Base-by-base conservation (phyloP, 2,329 filamentous ascomycete genomes). In the Exophiala sideris region DNA sequence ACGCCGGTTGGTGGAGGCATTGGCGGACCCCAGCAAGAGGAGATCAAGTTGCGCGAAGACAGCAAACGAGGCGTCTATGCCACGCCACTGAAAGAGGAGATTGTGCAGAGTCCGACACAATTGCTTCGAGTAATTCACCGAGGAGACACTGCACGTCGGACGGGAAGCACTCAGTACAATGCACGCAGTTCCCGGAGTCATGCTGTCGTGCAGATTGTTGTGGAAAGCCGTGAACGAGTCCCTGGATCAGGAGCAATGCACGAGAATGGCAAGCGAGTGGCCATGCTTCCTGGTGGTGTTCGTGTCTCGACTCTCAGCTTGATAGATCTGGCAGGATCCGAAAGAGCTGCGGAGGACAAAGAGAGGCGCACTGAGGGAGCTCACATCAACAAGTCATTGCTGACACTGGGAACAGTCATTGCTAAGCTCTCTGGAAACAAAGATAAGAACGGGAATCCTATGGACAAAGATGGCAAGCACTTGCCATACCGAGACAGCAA, bases 401-500 rank as follows among this genome's bases (percentile, higher is more conserved):
- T 99, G 54, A 99, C 94, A 0, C 77, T 99, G 2, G 94, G 94
- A 48, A 99, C 90, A 1, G 94, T 99, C 65, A 96, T 99, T 68
- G 88, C 89, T 9, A 88, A 88, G 60, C 78, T 99, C n/a, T 95
- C 92, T 1, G 89, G 90, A 51, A 84, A 87, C 66, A 95, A 95
- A 67, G 89, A 95, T 39, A 92, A 91, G 70, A 81, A 88, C 53
- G 82, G 80, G 48, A 88, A 87, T 67, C 76, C 79, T 5, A 79
- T 73, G 12, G 90, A 95, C 65, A 91, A 91, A 67, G 89, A 95
- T 62, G 87, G 83, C 46, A 95, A 95, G 70, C 94, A 99, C 79
- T 72, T 99, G 59, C 94, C 94, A 2, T 99, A 97, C 71, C 83
- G 94, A 69, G 94, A 99, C 75, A 97, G 91, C 79, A 99, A 99